A percentile compares a stretch with the other conserved stretches of the same genome.
phyloP scores from a whole-genome alignment of 129 eudicot species.

The Calendula officinalis region DNA sequence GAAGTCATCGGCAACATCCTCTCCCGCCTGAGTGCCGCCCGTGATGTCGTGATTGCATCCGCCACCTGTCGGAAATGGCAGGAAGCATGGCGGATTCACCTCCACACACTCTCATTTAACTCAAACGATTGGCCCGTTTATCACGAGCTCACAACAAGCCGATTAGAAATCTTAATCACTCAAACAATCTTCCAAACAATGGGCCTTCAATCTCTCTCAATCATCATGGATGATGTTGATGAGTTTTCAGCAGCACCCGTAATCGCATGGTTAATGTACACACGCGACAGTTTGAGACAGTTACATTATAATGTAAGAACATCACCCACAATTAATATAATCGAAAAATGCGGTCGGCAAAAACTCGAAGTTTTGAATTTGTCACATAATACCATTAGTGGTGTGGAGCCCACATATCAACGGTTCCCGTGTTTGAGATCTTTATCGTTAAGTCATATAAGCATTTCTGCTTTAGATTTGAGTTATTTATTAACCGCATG shows the following conservation, averaged over 20 bases:
- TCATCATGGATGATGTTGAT: slow-evolving; percentile 86
- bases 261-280: slow-evolving; percentile 94
- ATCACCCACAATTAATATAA: slow-evolving; percentile 62
- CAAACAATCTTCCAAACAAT: slow-evolving; percentile 81
- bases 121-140: slow-evolving; percentile 83
- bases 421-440: slow-evolving; percentile 68
- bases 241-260: slow-evolving; percentile 96
- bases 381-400: slow-evolving; percentile 72
- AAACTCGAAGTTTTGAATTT: slow-evolving; percentile 61
- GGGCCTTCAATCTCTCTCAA: slow-evolving; percentile 69
- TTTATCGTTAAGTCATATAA: slow-evolving; percentile 70
- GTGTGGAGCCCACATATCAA: slow-evolving; percentile 79
- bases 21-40: slow-evolving; percentile 79
- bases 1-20: slow-evolving; percentile 94
- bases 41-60: slow-evolving; percentile 85
- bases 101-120: slow-evolving; percentile 65
- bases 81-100: slow-evolving; percentile 77
- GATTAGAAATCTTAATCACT: slow-evolving; percentile 75
- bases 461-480: slow-evolving; percentile 79
- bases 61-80: slow-evolving; percentile 88
- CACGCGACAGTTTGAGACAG: slow-evolving; percentile 64
- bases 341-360: slow-evolving; percentile 82
- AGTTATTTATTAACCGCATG: slow-evolving; percentile 74
- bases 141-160: slow-evolving; percentile 63
- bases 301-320: slow-evolving; percentile 78